These are phyloP conservation scores for Aspergillus conjunctus DNA, from an alignment of 495 filamentous ascomycete genomes.

Conservation along the genomic window DNA sequence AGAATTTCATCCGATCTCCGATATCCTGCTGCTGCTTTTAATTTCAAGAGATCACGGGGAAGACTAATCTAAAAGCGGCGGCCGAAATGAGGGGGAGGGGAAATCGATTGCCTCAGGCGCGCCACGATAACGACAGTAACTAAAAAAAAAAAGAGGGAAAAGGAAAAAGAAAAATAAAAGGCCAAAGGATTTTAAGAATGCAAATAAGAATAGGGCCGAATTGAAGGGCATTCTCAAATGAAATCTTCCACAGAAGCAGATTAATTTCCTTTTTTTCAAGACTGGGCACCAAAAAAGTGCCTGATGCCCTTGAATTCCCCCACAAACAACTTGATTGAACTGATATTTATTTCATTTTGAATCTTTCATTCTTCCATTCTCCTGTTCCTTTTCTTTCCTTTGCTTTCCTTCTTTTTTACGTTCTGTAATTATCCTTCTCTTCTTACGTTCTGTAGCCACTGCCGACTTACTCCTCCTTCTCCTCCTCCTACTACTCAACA, in stretches of 20 bases:
- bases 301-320: constrained; percentile 1
- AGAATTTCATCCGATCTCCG: constrained; percentile 9
- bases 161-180: neutral
- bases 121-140: constrained; percentile 5
- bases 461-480: neutral
- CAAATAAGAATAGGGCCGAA: neutral
- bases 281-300: constrained; percentile 8
- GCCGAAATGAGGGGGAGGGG: constrained; percentile 28
- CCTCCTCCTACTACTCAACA: constrained; percentile 6
- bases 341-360: neutral
- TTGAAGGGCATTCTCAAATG: neutral
- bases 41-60: constrained; percentile 2
- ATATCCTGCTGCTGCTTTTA: constrained; percentile 24
- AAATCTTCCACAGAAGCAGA: constrained; percentile 9
- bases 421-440: constrained; percentile 10
- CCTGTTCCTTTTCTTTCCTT: constrained; percentile 9
- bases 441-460: constrained; percentile 9
- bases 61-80: constrained; percentile 18
- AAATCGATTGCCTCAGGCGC: constrained; percentile 17
- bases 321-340: constrained; percentile 6
- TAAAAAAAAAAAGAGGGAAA: neutral
- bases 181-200: neutral
- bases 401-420: constrained; percentile 19
- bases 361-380: constrained; percentile 15
- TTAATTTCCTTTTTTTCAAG: constrained; percentile 6